Evolutionary conservation across 768 basidiomycete genomes (phyloP), one percentile per base, ranked within the genome.

Genomic region (Gymnopilus junonius): DNA sequence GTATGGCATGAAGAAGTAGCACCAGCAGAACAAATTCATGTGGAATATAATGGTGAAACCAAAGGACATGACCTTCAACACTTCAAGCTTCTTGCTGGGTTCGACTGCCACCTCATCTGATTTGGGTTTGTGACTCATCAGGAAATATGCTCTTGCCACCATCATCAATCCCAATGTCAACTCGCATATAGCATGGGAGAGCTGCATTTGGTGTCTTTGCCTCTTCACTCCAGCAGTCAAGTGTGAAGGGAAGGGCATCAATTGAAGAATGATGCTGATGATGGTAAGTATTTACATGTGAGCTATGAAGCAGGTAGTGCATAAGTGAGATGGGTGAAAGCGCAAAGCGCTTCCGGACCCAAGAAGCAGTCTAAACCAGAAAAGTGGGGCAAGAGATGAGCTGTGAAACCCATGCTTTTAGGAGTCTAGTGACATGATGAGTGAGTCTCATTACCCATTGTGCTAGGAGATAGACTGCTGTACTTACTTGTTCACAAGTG

Each of bases 371-470:
- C 57, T 27, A 58, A 42, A 15, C 2, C 40, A n/a, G n/a, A 14
- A 17, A 14, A 42, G 14, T n/a, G 3, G 10, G 8, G 17, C 27
- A 58, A 21, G 56, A 63, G 62, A 63, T 46, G 50, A 63, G 62
- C 62, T 58, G 45, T 57, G 40, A 29, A 35, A 40, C 62, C 56
- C 62, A 53, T n/a, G 20, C 8, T 31, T 42, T 50, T n/a, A 64
- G 63, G 50, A 59, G 57, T 64, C 58, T 64, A 45, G 39, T 39
- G 29, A 64, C 59, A 29, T 37, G 27, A 25, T 25, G 58, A 64
- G 63, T 60, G 50, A 59, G 63, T 59, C 63, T 64, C 29, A 40
- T 25, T 55, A 46, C 63, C 63, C 45, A 43, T 29, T 17, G 15
- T 42, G 10, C 23, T 55, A 64, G 63, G 63, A 64, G 48, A 21